phyloP scores from a whole-genome alignment of 192 early-diverging fungal species.

The Phlyctochytrium planicorne region DNA sequence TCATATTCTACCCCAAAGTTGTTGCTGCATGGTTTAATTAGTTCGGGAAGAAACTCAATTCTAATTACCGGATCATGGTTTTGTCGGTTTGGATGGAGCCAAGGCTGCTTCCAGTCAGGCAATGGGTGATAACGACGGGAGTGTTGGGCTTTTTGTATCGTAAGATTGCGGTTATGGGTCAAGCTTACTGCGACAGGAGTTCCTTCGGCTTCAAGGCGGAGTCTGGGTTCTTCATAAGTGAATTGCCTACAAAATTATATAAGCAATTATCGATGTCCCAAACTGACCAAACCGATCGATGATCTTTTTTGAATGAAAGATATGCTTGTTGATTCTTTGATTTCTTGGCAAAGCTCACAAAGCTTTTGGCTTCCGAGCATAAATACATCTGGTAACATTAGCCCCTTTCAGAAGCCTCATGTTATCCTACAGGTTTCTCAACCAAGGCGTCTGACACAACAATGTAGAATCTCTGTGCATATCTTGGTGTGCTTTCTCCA shows the following conservation, averaged over 20 bases:
- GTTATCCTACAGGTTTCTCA: conserved; percentile 21
- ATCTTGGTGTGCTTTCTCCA: conserved; percentile 19
- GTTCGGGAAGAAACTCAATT: not conserved
- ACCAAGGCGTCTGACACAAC: conserved; percentile 23
- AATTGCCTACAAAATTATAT: conserved; percentile 22
- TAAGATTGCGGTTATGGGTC: not conserved
- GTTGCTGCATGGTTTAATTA: conserved; percentile 20
- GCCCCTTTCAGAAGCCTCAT: not conserved
- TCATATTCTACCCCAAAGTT: conserved; percentile 43
- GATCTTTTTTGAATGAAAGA: conserved; percentile 23
- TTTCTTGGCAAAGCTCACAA: conserved; percentile 17
- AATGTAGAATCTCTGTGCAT: conserved; percentile 32
- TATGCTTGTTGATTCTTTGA: conserved; percentile 33
- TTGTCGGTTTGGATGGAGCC: conserved; percentile 23
- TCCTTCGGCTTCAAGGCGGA: conserved; percentile 39
- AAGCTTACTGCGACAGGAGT: conserved; percentile 18
- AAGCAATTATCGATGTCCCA: conserved; percentile 1
- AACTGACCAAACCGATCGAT: conserved; percentile 27
- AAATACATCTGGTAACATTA: conserved; percentile 34
- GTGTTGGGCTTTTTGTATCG: conserved; percentile 28
- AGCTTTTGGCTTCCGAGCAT: conserved; percentile 30
- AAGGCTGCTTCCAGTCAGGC: conserved; percentile 30
- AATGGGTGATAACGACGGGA: conserved; percentile 34
- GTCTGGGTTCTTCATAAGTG: conserved; percentile 28
- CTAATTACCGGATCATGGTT: conserved; percentile 24